Evolutionary conservation across 371 early-diverging fungal species (phyloP).

Genomic region (Syncephalis fuscata): DNA sequence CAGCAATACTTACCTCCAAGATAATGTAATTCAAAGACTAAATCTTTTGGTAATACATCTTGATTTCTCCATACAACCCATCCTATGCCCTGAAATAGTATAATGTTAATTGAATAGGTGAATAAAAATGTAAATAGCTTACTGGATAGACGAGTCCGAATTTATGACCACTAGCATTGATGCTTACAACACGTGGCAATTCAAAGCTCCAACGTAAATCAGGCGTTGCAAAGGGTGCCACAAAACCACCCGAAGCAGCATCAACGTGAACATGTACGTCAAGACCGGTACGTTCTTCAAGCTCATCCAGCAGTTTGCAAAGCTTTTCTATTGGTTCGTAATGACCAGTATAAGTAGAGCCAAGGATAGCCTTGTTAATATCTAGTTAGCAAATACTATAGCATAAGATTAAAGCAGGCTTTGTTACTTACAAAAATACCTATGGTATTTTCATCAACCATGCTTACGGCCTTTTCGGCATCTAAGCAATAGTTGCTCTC

Average conservation of each 20-base stretch:
- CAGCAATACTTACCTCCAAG: slow-evolving; percentile 17
- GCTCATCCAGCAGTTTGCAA: slow-evolving; percentile 32
- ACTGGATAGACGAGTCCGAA: slow-evolving; percentile 36
- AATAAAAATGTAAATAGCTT: not conserved
- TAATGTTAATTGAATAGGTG: not conserved
- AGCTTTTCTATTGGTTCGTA: slow-evolving; percentile 54
- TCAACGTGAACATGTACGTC: slow-evolving; percentile 45
- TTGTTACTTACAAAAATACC: slow-evolving; percentile 25
- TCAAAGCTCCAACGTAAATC: slow-evolving; percentile 42
- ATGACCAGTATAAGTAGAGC: slow-evolving; percentile 67
- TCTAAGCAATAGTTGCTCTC: slow-evolving; percentile 32
- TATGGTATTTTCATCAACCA: slow-evolving; percentile 46
- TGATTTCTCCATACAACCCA: slow-evolving; percentile 49
- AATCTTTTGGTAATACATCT: slow-evolving; percentile 38
- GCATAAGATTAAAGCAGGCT: slow-evolving; percentile 15
- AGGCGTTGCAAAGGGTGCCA: slow-evolving; percentile 42
- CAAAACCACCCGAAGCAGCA: slow-evolving; percentile 40
- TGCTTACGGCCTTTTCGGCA: slow-evolving; percentile 21
- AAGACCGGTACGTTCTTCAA: slow-evolving; percentile 25
- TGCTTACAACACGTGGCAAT: slow-evolving; percentile 28
- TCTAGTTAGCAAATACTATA: not conserved
- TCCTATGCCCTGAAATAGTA: slow-evolving; percentile 22
- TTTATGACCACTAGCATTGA: slow-evolving; percentile 43
- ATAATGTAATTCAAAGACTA: slow-evolving; percentile 50
- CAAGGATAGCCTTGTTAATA: slow-evolving; percentile 32